Base-by-base conservation (phyloP, 495 filamentous ascomycete species). In the Penicillium arizonense region DNA sequence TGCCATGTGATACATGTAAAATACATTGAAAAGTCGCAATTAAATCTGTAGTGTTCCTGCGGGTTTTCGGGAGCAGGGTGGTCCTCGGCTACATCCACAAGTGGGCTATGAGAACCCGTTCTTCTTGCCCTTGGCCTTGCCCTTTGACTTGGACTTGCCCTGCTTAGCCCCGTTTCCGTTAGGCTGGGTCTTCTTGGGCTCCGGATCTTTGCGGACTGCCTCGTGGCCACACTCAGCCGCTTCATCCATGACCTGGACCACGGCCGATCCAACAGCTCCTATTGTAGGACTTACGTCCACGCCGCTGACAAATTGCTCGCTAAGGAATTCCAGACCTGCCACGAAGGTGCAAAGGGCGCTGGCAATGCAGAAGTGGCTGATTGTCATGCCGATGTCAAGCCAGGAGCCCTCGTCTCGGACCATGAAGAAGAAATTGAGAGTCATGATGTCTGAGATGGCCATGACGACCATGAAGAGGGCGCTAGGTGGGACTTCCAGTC, bases 361-460 rank as follows among this genome's bases (percentile, higher is more conserved):
- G 14, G 90, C 92, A 69, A 99, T 97, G 53, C 82, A 82, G 68
- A 97, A 99, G 59, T 96, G 90, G 59, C 82, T 94, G 54, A 99
- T 99, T 1, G 88, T 96, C 30, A 88, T 93, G 42, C 95, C 95
- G 62, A 97, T 99, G 61, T 99, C 95, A 46, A 99, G 73, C 95
- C 95, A 99, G 33, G 85, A 90, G 0, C 95, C 94, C 66, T 97
- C 91, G 64, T 99, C 95, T 49, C 85, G 85, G 6, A 99, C 95
- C 65, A 96, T 86, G 81, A 87, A 99, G 70, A 99, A 99, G 78
- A 99, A 99, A 68, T 94, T 91, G 48, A 99, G 77, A 4, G 95
- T 97, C 61, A 97, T 77, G 40, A 96, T 83, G 68, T 99, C 95
- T 44, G 89, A 89, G 42, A 96, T 82, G 13, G 90, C 86, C 85